These are phyloP conservation scores for Populus ilicifolia DNA, from an alignment of 345 rosid species.

Conservation along the genomic window DNA sequence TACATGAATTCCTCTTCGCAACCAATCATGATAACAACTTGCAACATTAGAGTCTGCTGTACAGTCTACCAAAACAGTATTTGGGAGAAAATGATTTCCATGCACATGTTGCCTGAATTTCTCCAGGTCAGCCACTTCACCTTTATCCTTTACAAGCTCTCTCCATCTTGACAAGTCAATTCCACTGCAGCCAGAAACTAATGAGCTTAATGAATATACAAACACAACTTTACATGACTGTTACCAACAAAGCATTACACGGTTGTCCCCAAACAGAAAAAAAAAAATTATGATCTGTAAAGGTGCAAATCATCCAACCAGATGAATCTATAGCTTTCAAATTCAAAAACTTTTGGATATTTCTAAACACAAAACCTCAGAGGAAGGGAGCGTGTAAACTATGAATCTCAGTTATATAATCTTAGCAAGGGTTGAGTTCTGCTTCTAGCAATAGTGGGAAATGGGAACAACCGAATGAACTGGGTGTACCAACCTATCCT, in stretches of 20 bases:
- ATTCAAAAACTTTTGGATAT: not conserved
- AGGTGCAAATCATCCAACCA: not conserved
- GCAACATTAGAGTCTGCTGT: constrained; percentile 89
- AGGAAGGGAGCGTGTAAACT: not conserved
- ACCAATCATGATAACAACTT: constrained; percentile 74
- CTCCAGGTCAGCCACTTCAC: constrained; percentile 69
- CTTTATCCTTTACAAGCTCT: constrained; percentile 60
- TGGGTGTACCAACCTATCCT: not conserved
- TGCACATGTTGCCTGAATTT: constrained; percentile 76
- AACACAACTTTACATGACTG: not conserved
- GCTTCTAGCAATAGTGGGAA: not conserved
- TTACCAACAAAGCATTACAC: not conserved
- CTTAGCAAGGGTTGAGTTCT: not conserved
- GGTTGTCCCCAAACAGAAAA: not conserved
- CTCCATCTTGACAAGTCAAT: constrained; percentile 83
- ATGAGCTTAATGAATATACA: not conserved
- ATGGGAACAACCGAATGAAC: not conserved
- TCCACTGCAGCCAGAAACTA: constrained; percentile 49
- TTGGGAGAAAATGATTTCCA: constrained; percentile 91
- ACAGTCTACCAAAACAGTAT: constrained; percentile 93
- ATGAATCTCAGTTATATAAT: not conserved
- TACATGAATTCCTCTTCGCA: constrained; percentile 88
- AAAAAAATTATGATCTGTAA: not conserved
- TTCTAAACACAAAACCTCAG: not conserved
- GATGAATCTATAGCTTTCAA: not conserved